Evolutionary conservation across 2,329 filamentous ascomycete genomes (phyloP).

Genomic region (Diaporthe sp.): DNA sequence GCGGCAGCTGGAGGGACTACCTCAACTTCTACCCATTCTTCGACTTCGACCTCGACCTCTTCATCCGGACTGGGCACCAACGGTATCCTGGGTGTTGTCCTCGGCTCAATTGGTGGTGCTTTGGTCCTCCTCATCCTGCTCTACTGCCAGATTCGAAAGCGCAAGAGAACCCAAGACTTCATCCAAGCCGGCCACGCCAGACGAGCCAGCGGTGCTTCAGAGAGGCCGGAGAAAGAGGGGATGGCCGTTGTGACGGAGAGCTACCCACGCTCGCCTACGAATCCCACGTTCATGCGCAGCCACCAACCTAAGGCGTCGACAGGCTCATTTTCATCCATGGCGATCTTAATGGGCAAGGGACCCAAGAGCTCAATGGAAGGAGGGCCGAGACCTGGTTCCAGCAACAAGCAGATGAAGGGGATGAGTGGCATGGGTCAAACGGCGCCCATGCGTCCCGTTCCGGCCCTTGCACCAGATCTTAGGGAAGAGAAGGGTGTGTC

Average conservation of each 20-base stretch:
- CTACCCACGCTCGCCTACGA: slow-evolving; percentile 50
- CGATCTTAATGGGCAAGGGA: slow-evolving; percentile 74
- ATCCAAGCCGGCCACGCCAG: slow-evolving; percentile 61
- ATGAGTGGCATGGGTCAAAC: slow-evolving; percentile 60
- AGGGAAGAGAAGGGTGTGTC: slow-evolving; percentile 59
- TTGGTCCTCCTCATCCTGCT: slow-evolving; percentile 78
- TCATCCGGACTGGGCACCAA: slow-evolving; percentile 54
- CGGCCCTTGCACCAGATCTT: slow-evolving; percentile 42
- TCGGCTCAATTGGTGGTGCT: slow-evolving; percentile 85
- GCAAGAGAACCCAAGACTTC: slow-evolving; percentile 68
- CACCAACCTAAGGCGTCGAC: slow-evolving; percentile 68
- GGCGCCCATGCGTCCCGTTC: slow-evolving; percentile 36
- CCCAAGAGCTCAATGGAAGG: slow-evolving; percentile 33
- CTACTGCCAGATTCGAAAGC: slow-evolving; percentile 77
- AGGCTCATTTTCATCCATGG: slow-evolving; percentile 73
- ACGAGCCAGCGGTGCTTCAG: slow-evolving; percentile 56
- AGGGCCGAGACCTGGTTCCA: slow-evolving; percentile 44
- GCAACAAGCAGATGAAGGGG: slow-evolving; percentile 75
- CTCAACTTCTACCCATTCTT: slow-evolving; percentile 42
- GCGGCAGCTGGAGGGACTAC: slow-evolving; percentile 44
- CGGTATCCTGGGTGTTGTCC: slow-evolving; percentile 82
- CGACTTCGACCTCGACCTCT: slow-evolving; percentile 46
- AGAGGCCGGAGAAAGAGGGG: slow-evolving; percentile 68
- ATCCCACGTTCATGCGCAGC: slow-evolving; percentile 59
- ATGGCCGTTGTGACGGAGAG: slow-evolving; percentile 62